phyloP scores from a whole-genome alignment of 139 green algal species.

The Ettlia oleoabundans region DNA sequence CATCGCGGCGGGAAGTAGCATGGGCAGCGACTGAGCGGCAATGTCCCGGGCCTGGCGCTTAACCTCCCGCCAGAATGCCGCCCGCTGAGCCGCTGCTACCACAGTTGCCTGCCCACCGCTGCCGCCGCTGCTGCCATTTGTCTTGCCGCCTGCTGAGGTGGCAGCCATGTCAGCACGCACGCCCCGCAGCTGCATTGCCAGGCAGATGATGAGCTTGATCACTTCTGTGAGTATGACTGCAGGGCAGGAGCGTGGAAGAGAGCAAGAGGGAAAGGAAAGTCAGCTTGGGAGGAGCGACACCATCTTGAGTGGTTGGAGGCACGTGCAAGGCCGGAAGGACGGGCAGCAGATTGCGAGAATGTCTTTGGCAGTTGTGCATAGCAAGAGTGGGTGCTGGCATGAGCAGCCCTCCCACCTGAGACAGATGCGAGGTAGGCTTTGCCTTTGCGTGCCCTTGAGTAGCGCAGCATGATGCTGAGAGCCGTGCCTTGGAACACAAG shows the following conservation, averaged over 20 bases:
- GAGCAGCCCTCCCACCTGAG: constrained; percentile 10
- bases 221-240: constrained; percentile 49
- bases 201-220: constrained; percentile 63
- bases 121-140: not conserved
- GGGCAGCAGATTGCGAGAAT: no score
- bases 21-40: constrained; percentile 45
- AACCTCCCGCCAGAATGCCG: not conserved
- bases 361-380: no score
- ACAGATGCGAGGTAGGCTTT: constrained; percentile 59
- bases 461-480: constrained; percentile 57
- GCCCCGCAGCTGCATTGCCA: constrained; percentile 39
- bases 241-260: not conserved
- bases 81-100: not conserved
- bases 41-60: constrained; percentile 20
- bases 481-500: constrained; percentile 62
- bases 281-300: not conserved
- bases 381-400: not conserved
- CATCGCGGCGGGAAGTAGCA: constrained; percentile 61
- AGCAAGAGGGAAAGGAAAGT: not conserved
- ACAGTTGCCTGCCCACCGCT: no score
- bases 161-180: constrained; percentile 23
- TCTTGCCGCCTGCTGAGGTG: not conserved
- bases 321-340: no score
- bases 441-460: constrained; percentile 44
- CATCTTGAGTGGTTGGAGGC: no score